Percentiles rank a stretch among this genome's conserved stretches.
phyloP scores from a whole-genome alignment of 495 filamentous ascomycete species.

The Penicillium mononematosum region DNA sequence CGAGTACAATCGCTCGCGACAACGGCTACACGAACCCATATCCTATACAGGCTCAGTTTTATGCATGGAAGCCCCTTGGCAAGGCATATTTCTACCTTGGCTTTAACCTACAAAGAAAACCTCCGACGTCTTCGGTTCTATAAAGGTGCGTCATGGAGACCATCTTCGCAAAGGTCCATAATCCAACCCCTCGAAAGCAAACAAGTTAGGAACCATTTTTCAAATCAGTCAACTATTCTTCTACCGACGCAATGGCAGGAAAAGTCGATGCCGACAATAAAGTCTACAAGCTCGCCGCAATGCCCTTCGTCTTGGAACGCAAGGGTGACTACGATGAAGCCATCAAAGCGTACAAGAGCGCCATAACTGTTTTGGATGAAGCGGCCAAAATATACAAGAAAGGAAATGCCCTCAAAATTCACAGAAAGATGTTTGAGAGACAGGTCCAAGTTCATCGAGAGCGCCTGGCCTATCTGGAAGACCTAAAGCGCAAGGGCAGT shows the following conservation, averaged over 20 bases:
- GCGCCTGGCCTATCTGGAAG: constrained; percentile 16
- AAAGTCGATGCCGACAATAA: constrained; percentile 18
- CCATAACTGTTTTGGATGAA: constrained; percentile 18
- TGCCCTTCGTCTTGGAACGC: constrained; percentile 15
- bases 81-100: constrained; percentile 8
- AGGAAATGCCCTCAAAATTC: constrained; percentile 14
- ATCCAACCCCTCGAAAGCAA: not conserved
- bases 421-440: constrained; percentile 25
- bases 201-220: not conserved
- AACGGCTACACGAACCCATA: not conserved
- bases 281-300: constrained; percentile 24
- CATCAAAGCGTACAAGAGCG: constrained; percentile 24
- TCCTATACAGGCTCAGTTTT: not conserved
- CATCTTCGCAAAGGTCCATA: not conserved
- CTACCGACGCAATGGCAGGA: not conserved
- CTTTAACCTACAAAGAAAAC: not conserved
- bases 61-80: not conserved
- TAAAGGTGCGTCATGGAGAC: not conserved
- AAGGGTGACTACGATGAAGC: constrained; percentile 38
- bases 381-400: constrained; percentile 18
- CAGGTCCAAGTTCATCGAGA: constrained; percentile 20
- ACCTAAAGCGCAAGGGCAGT: constrained; percentile 10
- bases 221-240: not conserved
- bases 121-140: not conserved
- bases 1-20: not conserved